Conservation (phyloP, 2,329 filamentous ascomycete species). For the Orbilia quercus region DNA sequence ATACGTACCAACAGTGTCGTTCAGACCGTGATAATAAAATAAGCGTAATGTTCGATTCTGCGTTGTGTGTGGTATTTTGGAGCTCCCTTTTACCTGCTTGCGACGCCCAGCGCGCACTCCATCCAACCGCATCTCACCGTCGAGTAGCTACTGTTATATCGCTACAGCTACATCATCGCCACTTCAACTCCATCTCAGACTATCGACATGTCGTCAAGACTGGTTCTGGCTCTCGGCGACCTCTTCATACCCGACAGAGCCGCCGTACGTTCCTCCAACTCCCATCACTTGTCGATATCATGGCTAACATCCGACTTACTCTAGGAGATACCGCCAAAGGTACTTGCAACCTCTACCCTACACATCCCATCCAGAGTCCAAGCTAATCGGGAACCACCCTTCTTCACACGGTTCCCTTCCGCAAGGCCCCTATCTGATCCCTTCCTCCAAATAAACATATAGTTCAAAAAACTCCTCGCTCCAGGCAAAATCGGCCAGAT, state of each 20-base stretch:
- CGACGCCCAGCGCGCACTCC: conserved; percentile 4
- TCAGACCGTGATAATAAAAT: too few relatives aligned
- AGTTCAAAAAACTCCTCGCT: conserved; percentile 70
- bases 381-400: conserved; percentile 54
- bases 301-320: too few relatives aligned
- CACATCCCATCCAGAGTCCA: neutral
- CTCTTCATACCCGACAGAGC: conserved; percentile 93
- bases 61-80: conserved; percentile 6
- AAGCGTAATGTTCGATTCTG: too few relatives aligned
- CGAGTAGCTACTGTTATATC: too few relatives aligned
- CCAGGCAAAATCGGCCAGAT: conserved; percentile 71
- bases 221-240: conserved; percentile 91
- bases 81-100: conserved; percentile 3
- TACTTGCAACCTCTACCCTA: conserved; percentile 63
- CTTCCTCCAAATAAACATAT: conserved; percentile 3
- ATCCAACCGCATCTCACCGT: neutral
- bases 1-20: too few relatives aligned
- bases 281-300: too few relatives aligned
- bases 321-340: conserved; percentile 86
- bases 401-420: conserved; percentile 45
- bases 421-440: conserved; percentile 2
- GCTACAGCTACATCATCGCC: neutral
- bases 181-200: neutral
- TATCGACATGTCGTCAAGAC: conserved; percentile 77
- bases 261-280: conserved; percentile 69